Percentiles rank a stretch among this genome's conserved stretches.
Conservation (phyloP, 352 stramenopile genomes). For the Globisporangium nunn region DNA sequence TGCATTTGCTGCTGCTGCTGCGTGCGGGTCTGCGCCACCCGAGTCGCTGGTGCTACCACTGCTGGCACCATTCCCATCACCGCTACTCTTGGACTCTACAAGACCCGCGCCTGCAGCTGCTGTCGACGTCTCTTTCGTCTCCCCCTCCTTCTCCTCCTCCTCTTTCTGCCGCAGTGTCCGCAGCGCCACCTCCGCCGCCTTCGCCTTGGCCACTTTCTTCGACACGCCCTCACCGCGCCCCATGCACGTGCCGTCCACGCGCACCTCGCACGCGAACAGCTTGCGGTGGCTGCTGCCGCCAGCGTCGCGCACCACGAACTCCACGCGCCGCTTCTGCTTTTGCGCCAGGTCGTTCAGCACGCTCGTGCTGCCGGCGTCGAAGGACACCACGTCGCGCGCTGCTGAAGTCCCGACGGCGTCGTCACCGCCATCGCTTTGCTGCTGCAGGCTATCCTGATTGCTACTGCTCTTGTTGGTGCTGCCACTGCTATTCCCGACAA, state of each 20-base stretch:
- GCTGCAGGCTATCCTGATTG: background rate
- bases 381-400: constrained; percentile 29
- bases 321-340: constrained; percentile 49
- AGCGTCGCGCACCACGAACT: constrained; percentile 55
- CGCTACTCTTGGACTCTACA: background rate
- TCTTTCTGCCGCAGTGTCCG: constrained; percentile 8
- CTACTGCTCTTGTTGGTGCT: background rate
- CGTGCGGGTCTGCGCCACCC: no score
- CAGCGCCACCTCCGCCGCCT: constrained; percentile 48
- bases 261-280: constrained; percentile 54
- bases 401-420: background rate
- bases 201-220: constrained; percentile 79
- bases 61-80: background rate
- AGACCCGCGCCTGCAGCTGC: background rate
- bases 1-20: background rate
- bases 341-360: constrained; percentile 64
- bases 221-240: constrained; percentile 57
- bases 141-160: background rate
- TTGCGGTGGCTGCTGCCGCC: constrained; percentile 45
- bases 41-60: background rate
- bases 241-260: constrained; percentile 39
- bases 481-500: constrained; percentile 20
- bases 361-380: constrained; percentile 53
- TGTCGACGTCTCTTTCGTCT: background rate
- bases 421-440: background rate